Conservation (phyloP, 2,329 filamentous ascomycete genomes). For the Fusarium proliferatum region DNA sequence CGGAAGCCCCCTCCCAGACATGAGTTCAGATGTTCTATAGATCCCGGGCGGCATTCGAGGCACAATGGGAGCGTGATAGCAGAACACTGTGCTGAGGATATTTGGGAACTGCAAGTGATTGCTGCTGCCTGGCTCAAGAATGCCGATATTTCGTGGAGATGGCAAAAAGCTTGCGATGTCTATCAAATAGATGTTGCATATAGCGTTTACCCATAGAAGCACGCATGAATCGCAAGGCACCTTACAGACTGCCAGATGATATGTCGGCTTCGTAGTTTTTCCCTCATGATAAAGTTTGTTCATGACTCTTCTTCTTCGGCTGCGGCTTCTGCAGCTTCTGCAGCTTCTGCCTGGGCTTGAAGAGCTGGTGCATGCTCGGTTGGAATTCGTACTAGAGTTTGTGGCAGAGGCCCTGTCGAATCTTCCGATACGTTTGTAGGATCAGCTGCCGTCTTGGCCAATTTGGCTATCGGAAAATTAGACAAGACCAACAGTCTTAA, state of each 20-base stretch:
- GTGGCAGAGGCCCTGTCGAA: slow-evolving; percentile 70
- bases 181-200: not conserved
- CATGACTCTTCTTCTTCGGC: slow-evolving; percentile 53
- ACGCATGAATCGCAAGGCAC: not conserved
- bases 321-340: slow-evolving; percentile 61
- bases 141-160: not conserved
- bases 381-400: slow-evolving; percentile 86
- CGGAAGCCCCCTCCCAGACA: not conserved
- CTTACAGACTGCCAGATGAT: not conserved
- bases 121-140: not conserved
- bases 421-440: slow-evolving; percentile 52
- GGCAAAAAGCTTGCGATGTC: not conserved
- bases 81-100: not conserved
- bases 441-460: slow-evolving; percentile 69
- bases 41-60: not conserved
- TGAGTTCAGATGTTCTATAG: not conserved
- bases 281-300: not conserved
- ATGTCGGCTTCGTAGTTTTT: not conserved
- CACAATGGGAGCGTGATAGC: not conserved
- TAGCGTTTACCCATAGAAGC: not conserved
- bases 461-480: slow-evolving; percentile 65
- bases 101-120: not conserved
- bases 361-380: slow-evolving; percentile 78
- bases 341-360: slow-evolving; percentile 69
- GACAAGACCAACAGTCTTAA: not conserved